Conservation (phyloP, 148 eudicot species). For the Rhododendron griersonianum region DNA sequence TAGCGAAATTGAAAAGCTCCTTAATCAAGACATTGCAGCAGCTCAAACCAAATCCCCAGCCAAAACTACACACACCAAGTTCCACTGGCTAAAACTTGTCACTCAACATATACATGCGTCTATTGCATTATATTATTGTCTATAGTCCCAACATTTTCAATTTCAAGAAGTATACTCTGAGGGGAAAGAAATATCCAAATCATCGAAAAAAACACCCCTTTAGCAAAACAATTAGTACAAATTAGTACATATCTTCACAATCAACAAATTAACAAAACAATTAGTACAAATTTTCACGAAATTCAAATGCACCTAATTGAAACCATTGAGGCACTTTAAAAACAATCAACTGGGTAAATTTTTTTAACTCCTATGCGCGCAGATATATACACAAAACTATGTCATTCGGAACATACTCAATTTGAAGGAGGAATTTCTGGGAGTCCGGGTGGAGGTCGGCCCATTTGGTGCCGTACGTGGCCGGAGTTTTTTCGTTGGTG, state of each 20-base stretch:
- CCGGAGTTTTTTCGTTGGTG: slow-evolving; percentile 78
- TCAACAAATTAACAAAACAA: not conserved
- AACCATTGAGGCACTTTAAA: not conserved
- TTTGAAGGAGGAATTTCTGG: slow-evolving; percentile 66
- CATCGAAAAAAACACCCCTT: too few relatives aligned
- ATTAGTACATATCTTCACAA: too few relatives aligned
- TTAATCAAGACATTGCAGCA: not conserved
- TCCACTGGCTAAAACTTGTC: not conserved
- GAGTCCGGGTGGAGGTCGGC: slow-evolving; percentile 94
- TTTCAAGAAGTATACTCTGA: not conserved
- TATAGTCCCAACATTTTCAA: not conserved
- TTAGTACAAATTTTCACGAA: not conserved
- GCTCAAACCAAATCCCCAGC: not conserved
- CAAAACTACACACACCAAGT: not conserved
- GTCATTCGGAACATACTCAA: slow-evolving; percentile 45
- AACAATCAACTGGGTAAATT: not conserved
- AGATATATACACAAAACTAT: not conserved
- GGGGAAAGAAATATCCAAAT: not conserved
- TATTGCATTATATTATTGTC: not conserved
- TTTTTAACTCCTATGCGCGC: not conserved
- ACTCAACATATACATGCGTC: not conserved
- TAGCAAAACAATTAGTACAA: too few relatives aligned
- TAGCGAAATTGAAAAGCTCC: not conserved
- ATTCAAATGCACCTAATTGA: not conserved
- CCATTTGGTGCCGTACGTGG: slow-evolving; percentile 83